Base-by-base conservation (phyloP, 768 basidiomycete genomes). In the Mycena maculata region DNA sequence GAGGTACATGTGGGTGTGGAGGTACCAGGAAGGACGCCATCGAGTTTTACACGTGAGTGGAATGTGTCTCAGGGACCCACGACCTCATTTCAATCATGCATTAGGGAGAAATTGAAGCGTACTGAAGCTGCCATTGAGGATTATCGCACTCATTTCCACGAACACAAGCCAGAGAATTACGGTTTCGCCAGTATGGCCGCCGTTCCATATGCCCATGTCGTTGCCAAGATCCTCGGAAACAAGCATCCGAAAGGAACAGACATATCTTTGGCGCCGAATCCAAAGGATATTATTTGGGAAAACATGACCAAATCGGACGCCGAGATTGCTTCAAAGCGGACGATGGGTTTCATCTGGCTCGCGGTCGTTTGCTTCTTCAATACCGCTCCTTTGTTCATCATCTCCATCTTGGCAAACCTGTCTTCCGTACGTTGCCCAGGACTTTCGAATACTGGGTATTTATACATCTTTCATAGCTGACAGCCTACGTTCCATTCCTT, bases 341-440 rank as follows among this genome's bases (percentile, higher is more conserved):
- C 84, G 33, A 79, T 92, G 27, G 97, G 98, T n/a, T 93, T 94
- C 79, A 65, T 92, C 39, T 86, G 92, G 78, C 86, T 99, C 58
- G 81, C 85, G 23, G 73, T 88, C 31, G 88, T 98, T 52, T 96
- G 95, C 78, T 96, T 95, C 82, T 88, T 99, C 83, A 96, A 99
- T 83, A 98, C 96, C 38, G 83, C 97, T 12, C 98, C 98, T 22
- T 82, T 99, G 20, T 87, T 96, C 75, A 82, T 94, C 69, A 95
- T 99, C 69, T 96, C 97, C 15, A 82, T 95, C 68, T 82, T 98
- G 55, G 95, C 98, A 71, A 99, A 99, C 81, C 84, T 99, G 82
- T 86, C 90, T 54, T 86, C 91, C 41, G 92, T 95, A 72, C 71
- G 25, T 28, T n/a, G 16, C 20, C 30, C 25, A 31, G 36, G 25